phyloP scores from a whole-genome alignment of 164 flowering plant species.

The Santalum album region DNA sequence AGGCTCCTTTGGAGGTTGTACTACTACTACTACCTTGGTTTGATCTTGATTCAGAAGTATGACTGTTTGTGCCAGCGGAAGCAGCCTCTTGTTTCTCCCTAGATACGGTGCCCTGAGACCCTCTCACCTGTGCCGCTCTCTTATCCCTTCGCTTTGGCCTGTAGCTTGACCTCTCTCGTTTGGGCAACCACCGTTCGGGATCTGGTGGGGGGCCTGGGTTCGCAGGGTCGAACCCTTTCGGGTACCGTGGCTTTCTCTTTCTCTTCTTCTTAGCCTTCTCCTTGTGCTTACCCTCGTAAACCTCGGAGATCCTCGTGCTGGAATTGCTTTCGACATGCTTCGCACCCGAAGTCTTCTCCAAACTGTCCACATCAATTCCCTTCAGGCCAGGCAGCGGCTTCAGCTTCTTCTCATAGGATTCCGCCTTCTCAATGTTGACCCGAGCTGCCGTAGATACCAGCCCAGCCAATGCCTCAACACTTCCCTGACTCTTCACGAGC shows the following conservation, averaged over 20 bases:
- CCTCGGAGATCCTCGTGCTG: conserved; percentile 20
- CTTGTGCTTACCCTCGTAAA: conserved; percentile 42
- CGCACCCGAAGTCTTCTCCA: conserved; percentile 87
- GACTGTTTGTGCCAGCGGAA: conserved; percentile 18
- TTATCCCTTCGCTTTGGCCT: conserved; percentile 95
- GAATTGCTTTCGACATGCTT: conserved; percentile 38
- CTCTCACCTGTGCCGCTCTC: conserved; percentile 87
- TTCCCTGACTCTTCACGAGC: conserved; percentile 69
- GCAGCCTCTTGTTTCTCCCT: conserved; percentile 63
- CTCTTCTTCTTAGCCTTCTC: conserved; percentile 77
- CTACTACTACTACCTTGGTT: too few relatives aligned
- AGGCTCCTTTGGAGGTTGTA: conserved; percentile 34
- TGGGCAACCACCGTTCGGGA: conserved; percentile 95
- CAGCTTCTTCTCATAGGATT: conserved; percentile 67
- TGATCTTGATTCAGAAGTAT: conserved; percentile 29
- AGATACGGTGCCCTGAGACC: conserved; percentile 85
- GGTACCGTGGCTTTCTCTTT: conserved; percentile 94
- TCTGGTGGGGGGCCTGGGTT: conserved; percentile 98
- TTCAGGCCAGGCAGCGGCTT: conserved; percentile 67
- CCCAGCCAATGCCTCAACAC: conserved; percentile 71
- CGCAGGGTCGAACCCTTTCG: conserved; percentile 89
- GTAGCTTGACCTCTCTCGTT: conserved; percentile 84
- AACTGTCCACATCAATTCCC: conserved; percentile 57
- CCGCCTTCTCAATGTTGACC: conserved; percentile 72
- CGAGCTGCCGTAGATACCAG: conserved; percentile 71